These are phyloP conservation scores for Komagataella phaffii DNA, from an alignment of 805 yeast genomes.

Conservation along the genomic window DNA sequence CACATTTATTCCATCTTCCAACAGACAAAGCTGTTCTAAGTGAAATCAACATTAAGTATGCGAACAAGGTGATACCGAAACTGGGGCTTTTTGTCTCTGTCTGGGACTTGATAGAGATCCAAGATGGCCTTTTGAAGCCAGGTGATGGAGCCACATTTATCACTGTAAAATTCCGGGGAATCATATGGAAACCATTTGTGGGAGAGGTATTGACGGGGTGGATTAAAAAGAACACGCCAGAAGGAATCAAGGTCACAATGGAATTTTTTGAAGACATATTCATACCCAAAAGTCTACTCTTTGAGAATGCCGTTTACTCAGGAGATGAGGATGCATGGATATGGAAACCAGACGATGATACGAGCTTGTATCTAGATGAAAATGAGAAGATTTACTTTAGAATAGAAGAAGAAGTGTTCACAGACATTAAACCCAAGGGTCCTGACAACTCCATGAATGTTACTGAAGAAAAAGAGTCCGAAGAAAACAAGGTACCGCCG, in stretches of 20 bases:
- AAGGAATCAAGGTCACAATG: slow-evolving; percentile 75
- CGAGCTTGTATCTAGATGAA: slow-evolving; percentile 70
- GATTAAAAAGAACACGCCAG: slow-evolving; percentile 78
- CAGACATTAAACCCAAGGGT: slow-evolving; percentile 68
- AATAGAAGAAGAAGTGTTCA: slow-evolving; percentile 79
- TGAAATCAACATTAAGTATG: slow-evolving; percentile 72
- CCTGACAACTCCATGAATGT: slow-evolving; percentile 30
- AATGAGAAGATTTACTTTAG: slow-evolving; percentile 88
- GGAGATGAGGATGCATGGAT: slow-evolving; percentile 88
- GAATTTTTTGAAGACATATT: slow-evolving; percentile 89
- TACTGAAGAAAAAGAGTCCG: slow-evolving; percentile 16
- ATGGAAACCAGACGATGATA: slow-evolving; percentile 67
- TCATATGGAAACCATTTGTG: slow-evolving; percentile 86
- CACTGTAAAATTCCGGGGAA: slow-evolving; percentile 57
- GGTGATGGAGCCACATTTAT: slow-evolving; percentile 90
- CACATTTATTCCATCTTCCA: slow-evolving; percentile 66
- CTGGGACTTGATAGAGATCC: slow-evolving; percentile 71
- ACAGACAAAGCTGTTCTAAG: slow-evolving; percentile 61
- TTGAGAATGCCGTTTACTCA: slow-evolving; percentile 34
- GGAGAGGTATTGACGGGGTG: slow-evolving; percentile 92
- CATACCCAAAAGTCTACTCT: slow-evolving; percentile 71
- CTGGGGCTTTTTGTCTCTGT: slow-evolving; percentile 76
- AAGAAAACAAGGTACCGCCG: slow-evolving; percentile 44
- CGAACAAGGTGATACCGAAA: slow-evolving; percentile 75
- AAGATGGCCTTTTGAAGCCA: slow-evolving; percentile 82